phyloP scores from a whole-genome alignment of 306 rosid species.

The Casuarina equisetifolia region DNA sequence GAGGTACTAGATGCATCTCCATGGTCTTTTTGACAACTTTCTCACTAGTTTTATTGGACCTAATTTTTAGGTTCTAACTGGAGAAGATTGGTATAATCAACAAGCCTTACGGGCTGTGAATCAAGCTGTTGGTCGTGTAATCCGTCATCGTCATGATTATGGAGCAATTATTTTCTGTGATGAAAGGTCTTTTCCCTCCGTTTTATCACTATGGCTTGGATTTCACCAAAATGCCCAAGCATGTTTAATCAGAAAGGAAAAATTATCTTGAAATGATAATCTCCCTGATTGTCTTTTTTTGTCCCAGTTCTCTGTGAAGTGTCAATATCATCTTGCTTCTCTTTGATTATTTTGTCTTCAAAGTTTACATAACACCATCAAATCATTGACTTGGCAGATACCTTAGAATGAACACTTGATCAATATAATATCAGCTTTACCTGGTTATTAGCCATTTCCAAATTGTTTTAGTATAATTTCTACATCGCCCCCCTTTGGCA shows the following conservation, averaged over 20 bases:
- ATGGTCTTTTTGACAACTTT: constrained; percentile 1
- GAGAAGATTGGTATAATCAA: constrained; percentile 95
- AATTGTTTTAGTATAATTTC: neutral
- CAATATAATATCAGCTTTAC: neutral
- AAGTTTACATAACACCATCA: neutral
- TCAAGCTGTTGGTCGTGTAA: constrained; percentile 97
- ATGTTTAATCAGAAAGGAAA: neutral
- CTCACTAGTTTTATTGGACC: constrained; percentile 21
- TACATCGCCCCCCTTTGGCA: neutral
- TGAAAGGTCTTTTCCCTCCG: constrained; percentile 64
- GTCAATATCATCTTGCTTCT: neutral
- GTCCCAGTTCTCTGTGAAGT: neutral
- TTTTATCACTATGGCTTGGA: constrained; percentile 14
- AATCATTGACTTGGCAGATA: neutral
- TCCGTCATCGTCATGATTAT: constrained; percentile 94
- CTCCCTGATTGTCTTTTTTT: neutral
- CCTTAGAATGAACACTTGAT: neutral
- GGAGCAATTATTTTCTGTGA: constrained; percentile 94
- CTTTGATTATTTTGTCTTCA: neutral
- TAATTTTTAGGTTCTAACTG: constrained; percentile 54
- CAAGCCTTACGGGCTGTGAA: constrained; percentile 96
- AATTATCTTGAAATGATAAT: neutral
- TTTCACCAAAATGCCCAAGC: constrained; percentile 15
- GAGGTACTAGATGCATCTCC: neutral
- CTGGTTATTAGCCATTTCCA: neutral